Base-by-base conservation (phyloP, 495 filamentous ascomycete genomes). In the Lophiostoma macrostomum region DNA sequence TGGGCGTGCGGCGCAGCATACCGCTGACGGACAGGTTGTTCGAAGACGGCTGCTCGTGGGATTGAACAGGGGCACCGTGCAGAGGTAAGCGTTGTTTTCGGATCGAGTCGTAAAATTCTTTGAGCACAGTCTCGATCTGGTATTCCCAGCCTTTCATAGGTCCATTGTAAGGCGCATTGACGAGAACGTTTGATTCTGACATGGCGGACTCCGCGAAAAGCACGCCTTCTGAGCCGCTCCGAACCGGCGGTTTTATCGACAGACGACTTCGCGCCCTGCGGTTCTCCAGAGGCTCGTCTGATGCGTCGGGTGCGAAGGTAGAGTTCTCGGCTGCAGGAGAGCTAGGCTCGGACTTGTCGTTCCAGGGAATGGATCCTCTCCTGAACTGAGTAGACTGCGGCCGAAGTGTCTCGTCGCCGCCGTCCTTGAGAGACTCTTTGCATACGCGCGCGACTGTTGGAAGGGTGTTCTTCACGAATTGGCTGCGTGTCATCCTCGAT, bases 381-480 rank as follows among this genome's bases (percentile, higher is more conserved):
- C 69, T 10, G 69, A 70, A 47, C 69, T 75, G 64, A 63, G 76
- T 62, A 62, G 74, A 65, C 58, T 69, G 63, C 29, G 78, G 64
- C 46, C 74, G 68, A 46, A 76, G 52, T 19, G 76, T 76, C 29
- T 88, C 82, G 51, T 88, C 82, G 57, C 84, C 85, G 7, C 73
- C 79, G 46, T 88, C 81, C 2, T 85, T 82, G 7, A 75, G 79
- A 20, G 82, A 78, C 50, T 94, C 88, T 28, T 76, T 71, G 31
- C 87, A 80, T 22, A 88, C 84, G 46, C 86, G 80, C 25, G 81
- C 82, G 43, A 97, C 84, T 2, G 91, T 96, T 4, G 88, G 85
- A 77, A 96, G 83, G 10, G 93, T 97, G 61, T 99, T 99, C 70
- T 93, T 94, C 65, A 97, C 80, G 66, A 96, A 99, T 64, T 96